Base-by-base conservation (phyloP, 2,329 filamentous ascomycete genomes). In the Knoxdaviesia capensis region DNA sequence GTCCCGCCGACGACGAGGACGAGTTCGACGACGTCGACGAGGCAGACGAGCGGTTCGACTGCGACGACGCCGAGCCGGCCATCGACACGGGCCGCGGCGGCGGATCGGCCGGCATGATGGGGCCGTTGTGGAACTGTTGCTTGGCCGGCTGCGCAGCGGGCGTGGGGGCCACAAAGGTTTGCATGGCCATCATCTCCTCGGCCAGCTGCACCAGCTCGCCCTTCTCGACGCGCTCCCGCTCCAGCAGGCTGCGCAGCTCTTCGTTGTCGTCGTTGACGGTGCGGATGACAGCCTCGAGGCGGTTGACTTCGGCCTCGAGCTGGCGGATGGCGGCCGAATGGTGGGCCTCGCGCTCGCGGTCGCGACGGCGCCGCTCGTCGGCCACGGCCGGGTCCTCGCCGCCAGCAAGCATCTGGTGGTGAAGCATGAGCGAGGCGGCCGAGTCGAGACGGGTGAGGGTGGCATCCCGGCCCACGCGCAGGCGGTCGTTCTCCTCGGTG, bases 101-200 rank as follows among this genome's bases (percentile, higher is more conserved):
- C 28, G 29, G 36, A 11, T 29, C 30, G 20, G 28, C 31, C 41
- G 10, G 10, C 30, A 30, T 8, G 10, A n/a, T 8, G 6, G 35
- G 30, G 28, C 20, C 6, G 4, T 28, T 10, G 7, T 30, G 29
- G 11, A 35, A n/a, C 33, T 40, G 7, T 10, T 39, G 34, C 5
- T 30, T 33, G 4, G 39, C 38, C 6, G 44, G 37, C 10, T 44
- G 35, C 1, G 44, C 39, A 5, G 42, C 40, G 9, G 29, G 38
- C 31, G 41, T 35, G 6, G 46, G 44, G n/a, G 44, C 57, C 39
- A 62, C 59, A 40, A 66, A 59, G 51, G 61, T 68, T 56, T 75
- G 67, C 59, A 88, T 75, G 41, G 66, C 65, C 60, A 90, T 78
- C 76, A 90, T 81, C 62, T 90, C 83, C 56, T 90, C 83, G 1